Evolutionary conservation across 23 red algal genomes (phyloP).

Genomic region (Pyropia yezoensis): DNA sequence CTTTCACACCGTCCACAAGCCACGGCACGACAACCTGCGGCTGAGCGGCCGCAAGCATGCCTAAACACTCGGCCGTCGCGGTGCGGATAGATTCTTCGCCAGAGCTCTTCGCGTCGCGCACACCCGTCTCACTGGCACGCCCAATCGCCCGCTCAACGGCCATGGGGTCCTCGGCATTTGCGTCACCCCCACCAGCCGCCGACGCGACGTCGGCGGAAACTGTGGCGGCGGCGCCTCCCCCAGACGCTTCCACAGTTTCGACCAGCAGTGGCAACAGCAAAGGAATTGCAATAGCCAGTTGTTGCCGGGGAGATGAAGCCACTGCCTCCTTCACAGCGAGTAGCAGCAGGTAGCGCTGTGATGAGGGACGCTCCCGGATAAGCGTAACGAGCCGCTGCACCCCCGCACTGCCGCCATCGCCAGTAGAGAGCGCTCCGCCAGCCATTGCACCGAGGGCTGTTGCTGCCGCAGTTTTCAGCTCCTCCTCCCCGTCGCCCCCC

Average conservation of each 20-base stretch:
- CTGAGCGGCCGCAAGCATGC: constrained; percentile 35
- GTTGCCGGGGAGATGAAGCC: constrained; percentile 19
- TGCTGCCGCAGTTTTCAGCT: constrained; percentile 54
- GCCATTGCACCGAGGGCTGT: constrained; percentile 28
- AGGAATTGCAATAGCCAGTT: constrained; percentile 9
- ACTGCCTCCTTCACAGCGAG: constrained; percentile 81
- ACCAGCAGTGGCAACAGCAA: no score
- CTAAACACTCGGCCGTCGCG: constrained; percentile 86
- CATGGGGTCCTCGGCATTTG: no score
- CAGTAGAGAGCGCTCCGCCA: constrained; percentile 20
- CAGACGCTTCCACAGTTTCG: no score
- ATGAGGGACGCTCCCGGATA: constrained; percentile 19
- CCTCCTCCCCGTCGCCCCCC: constrained; percentile 34
- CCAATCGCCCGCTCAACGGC: no score
- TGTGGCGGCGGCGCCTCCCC: no score
- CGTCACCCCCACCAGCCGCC: no score
- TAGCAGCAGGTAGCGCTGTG: constrained; percentile 60
- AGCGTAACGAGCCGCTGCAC: constrained; percentile 32
- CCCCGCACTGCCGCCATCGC: constrained; percentile 32
- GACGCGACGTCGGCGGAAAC: no score
- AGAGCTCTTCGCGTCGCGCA: constrained; percentile 1
- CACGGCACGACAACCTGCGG: constrained; percentile 20
- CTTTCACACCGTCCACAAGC: constrained; percentile 11
- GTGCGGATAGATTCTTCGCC: constrained; percentile 71
- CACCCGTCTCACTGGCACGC: no score